phyloP scores from a whole-genome alignment of 1,139 yeast genomes.

The Candida buenavistaensis region DNA sequence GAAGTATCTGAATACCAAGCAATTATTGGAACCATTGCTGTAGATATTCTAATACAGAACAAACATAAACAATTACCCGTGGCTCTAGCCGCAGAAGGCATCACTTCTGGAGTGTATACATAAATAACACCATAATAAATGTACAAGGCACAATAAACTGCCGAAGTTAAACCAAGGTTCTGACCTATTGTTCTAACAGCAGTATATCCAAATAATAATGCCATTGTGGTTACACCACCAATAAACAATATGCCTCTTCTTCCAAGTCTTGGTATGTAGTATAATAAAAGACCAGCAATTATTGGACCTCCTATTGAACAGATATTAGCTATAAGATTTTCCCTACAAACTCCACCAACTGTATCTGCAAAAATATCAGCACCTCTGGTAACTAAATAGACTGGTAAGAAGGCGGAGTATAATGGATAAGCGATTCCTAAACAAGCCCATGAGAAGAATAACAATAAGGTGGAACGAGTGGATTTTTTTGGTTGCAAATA shows the following conservation, averaged over 20 bases:
- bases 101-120: conserved; percentile 36
- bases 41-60: conserved; percentile 29
- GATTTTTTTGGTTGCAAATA: conserved; percentile 28
- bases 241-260: conserved; percentile 33
- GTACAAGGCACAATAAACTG: conserved; percentile 29
- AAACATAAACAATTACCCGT: conserved; percentile 36
- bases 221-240: conserved; percentile 36
- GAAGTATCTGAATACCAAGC: conserved; percentile 29
- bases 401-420: conserved; percentile 39
- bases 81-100: conserved; percentile 36
- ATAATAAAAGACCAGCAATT: conserved; percentile 30
- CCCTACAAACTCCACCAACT: conserved; percentile 31
- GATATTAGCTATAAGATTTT: conserved; percentile 30
- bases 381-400: conserved; percentile 38
- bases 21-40: conserved; percentile 31
- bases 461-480: conserved; percentile 27
- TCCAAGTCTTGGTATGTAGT: conserved; percentile 27
- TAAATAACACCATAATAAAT: conserved; percentile 35
- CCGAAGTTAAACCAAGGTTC: conserved; percentile 31
- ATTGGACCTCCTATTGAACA: conserved; percentile 33
- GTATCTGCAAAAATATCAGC: conserved; percentile 33
- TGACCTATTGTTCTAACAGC: conserved; percentile 27
- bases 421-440: conserved; percentile 42
- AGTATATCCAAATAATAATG: conserved; percentile 36
- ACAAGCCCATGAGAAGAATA: conserved; percentile 36